A percentile compares a stretch with the other conserved stretches of the same genome.
Evolutionary conservation across 2,329 filamentous ascomycete genomes (phyloP).

Genomic region (Septoria petroselini): DNA sequence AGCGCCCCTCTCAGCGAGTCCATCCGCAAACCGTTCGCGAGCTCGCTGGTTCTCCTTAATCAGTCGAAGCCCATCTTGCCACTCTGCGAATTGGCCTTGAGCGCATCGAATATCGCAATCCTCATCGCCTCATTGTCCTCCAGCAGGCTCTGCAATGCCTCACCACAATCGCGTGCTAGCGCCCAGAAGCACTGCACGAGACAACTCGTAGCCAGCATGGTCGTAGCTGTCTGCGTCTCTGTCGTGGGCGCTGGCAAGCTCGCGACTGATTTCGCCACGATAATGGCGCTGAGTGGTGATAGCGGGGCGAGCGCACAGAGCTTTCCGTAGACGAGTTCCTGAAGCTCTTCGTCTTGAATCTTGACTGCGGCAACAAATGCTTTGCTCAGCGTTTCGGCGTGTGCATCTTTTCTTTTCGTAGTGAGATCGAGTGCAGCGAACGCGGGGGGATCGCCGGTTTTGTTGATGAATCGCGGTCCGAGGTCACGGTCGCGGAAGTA

Average conservation of each 20-base stretch:
- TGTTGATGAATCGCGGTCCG: conserved; percentile 16
- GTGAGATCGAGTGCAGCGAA: conserved; percentile 1
- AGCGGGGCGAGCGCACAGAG: conserved; percentile 20
- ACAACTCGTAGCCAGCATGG: conserved; percentile 14
- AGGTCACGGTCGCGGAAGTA: conserved; percentile 18
- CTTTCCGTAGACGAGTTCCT: conserved; percentile 22
- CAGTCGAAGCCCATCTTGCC: background rate
- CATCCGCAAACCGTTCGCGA: too few relatives aligned
- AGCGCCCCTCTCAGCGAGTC: too few relatives aligned
- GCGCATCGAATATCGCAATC: background rate
- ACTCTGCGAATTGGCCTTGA: conserved; percentile 1
- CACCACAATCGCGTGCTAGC: conserved; percentile 4
- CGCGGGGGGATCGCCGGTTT: background rate
- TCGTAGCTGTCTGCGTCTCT: conserved; percentile 6
- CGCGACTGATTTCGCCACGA: conserved; percentile 7
- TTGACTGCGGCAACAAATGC: conserved; percentile 24
- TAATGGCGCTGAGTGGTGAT: conserved; percentile 11
- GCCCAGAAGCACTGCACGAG: conserved; percentile 11
- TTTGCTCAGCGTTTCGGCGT: conserved; percentile 14
- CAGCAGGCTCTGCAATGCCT: conserved; percentile 9
- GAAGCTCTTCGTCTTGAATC: conserved; percentile 20
- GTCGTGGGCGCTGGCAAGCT: background rate
- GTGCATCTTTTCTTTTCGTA: conserved; percentile 10
- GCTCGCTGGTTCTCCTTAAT: too few relatives aligned
- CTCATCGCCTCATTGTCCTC: conserved; percentile 7